A percentile compares a stretch with the other conserved stretches of the same genome.
Evolutionary conservation across 179 eudicot species (phyloP).

Genomic region (Camellia oleifera): DNA sequence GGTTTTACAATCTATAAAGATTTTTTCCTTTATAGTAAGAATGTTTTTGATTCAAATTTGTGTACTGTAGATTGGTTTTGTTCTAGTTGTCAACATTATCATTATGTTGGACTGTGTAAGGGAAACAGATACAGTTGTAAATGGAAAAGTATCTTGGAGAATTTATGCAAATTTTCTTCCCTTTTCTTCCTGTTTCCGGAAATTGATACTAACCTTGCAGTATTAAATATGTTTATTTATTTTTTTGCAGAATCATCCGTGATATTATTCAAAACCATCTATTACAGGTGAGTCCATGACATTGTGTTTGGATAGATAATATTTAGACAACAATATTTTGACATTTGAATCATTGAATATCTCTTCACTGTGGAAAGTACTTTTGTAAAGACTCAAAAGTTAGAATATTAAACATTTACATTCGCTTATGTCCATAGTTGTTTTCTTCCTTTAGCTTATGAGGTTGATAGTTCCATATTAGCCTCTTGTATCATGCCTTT

Average conservation of each 20-base stretch:
- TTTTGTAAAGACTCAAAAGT: not conserved
- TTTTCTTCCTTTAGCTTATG: constrained; percentile 3
- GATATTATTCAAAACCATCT: constrained; percentile 97
- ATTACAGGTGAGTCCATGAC: constrained; percentile 61
- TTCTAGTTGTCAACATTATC: not conserved
- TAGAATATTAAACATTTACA: not conserved
- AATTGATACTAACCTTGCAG: not conserved
- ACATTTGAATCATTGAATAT: constrained; percentile 2
- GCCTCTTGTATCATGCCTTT: not conserved
- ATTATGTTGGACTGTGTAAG: not conserved
- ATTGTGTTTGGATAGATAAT: constrained; percentile 3
- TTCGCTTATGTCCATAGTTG: not conserved
- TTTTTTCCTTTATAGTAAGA: not conserved
- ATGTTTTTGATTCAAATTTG: not conserved
- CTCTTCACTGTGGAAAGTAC: not conserved
- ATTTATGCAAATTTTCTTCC: not conserved
- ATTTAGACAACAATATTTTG: not conserved
- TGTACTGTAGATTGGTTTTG: not conserved
- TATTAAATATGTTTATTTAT: not conserved
- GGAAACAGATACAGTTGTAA: not conserved
- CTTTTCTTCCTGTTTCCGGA: not conserved
- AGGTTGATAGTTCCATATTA: too few relatives aligned
- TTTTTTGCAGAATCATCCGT: constrained; percentile 78
- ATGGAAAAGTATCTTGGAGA: not conserved
- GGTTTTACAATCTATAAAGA: not conserved